Evolutionary conservation across 2,329 filamentous ascomycete genomes (phyloP).

Genomic region (Cryphonectria carpinicola): DNA sequence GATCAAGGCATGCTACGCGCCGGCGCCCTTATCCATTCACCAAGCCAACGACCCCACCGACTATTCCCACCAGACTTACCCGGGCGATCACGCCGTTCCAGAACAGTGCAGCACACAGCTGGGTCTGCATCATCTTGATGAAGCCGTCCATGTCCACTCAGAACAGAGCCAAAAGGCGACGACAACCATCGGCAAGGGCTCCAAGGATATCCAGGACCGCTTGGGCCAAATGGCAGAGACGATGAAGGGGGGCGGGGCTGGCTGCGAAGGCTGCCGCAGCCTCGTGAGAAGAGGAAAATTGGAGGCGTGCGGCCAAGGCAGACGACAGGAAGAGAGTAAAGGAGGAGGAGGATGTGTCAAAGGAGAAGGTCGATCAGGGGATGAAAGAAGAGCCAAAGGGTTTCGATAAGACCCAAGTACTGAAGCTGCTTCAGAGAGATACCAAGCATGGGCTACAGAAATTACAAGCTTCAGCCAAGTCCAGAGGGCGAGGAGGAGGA

Average conservation of each 20-base stretch:
- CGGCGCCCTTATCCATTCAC: background rate
- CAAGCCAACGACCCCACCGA: constrained; percentile 11
- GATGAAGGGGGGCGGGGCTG: constrained; percentile 6
- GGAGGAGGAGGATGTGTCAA: constrained; percentile 6
- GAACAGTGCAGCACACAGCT: constrained; percentile 6
- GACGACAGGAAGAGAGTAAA: constrained; percentile 8
- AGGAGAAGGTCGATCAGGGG: background rate
- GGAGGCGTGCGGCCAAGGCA: constrained; percentile 8
- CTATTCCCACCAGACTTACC: constrained; percentile 5
- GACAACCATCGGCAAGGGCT: background rate
- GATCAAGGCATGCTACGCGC: background rate
- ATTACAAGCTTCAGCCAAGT: background rate
- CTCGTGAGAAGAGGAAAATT: constrained; percentile 10
- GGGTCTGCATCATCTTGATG: background rate
- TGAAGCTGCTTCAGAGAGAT: constrained; percentile 16
- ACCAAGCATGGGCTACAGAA: constrained; percentile 3
- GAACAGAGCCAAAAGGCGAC: constrained; percentile 3
- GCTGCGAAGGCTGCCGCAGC: background rate
- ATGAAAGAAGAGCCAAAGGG: constrained; percentile 10
- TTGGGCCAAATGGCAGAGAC: constrained; percentile 12
- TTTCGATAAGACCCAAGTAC: constrained; percentile 2
- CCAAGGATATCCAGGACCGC: constrained; percentile 9
- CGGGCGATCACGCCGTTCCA: background rate
- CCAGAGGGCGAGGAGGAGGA: background rate
- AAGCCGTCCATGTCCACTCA: background rate